Percentiles rank a stretch among this genome's conserved stretches.
These are phyloP conservation scores for Secale cereale DNA, from an alignment of 176 grass and related monocot species.

Conservation along the genomic window DNA sequence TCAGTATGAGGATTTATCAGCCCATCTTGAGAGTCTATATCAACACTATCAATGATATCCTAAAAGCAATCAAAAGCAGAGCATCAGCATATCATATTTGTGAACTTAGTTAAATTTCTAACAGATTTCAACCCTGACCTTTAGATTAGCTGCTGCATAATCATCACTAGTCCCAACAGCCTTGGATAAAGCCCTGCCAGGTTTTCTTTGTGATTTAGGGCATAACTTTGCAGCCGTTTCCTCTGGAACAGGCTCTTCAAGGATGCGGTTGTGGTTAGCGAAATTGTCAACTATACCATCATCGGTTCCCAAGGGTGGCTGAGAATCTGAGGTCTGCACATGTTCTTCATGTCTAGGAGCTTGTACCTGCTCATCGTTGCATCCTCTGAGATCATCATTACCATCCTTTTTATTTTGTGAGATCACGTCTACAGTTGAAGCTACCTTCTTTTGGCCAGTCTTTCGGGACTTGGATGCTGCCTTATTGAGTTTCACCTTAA, in stretches of 20 bases:
- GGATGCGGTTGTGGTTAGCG: neutral
- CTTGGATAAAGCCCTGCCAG: constrained; percentile 1
- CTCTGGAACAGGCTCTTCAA: constrained; percentile 26
- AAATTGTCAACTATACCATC: neutral
- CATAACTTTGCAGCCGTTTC: neutral
- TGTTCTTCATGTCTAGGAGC: constrained; percentile 9
- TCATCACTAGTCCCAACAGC: constrained; percentile 9
- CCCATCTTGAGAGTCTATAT: constrained; percentile 19
- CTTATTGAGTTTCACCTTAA: constrained; percentile 18
- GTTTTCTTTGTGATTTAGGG: constrained; percentile 1
- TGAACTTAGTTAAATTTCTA: neutral
- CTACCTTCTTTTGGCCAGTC: constrained; percentile 21
- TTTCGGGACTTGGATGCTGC: neutral
- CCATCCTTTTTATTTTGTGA: constrained; percentile 10
- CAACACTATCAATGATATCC: constrained; percentile 10
- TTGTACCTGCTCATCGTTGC: neutral
- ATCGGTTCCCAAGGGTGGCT: constrained; percentile 12
- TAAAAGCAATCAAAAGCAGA: constrained; percentile 24
- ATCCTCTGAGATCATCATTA: neutral
- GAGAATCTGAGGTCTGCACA: constrained; percentile 12
- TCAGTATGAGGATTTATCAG: constrained; percentile 3
- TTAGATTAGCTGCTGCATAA: neutral
- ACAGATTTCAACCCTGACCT: neutral
- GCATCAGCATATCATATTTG: neutral
- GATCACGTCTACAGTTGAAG: neutral